Conservation (phyloP, 352 stramenopile species). For the Elongisporangium prolatum region DNA sequence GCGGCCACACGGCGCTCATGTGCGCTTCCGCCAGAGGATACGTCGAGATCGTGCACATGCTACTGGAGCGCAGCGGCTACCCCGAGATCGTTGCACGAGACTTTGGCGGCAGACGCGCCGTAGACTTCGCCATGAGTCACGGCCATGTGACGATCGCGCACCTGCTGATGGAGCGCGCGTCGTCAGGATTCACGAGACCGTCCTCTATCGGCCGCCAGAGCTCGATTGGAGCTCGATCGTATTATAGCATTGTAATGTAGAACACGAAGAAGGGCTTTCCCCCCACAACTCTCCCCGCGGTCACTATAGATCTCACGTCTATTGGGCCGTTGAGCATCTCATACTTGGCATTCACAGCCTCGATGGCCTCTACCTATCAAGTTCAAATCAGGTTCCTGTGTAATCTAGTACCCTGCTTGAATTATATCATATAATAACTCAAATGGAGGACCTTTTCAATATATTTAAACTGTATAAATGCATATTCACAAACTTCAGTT, state of each 20-base stretch:
- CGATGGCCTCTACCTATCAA: background rate
- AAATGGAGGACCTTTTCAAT: too few species aligned
- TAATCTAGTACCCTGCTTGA: too few species aligned
- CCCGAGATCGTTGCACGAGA: slow-evolving; percentile 50
- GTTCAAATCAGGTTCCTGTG: too few species aligned
- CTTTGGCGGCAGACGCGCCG: background rate
- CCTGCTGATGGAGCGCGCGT: background rate
- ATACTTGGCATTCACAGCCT: background rate
- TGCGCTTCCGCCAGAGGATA: slow-evolving; percentile 80
- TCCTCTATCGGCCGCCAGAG: background rate
- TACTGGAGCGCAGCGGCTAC: slow-evolving; percentile 48
- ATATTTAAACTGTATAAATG: background rate
- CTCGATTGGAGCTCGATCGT: background rate
- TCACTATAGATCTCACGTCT: background rate
- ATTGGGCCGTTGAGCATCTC: background rate
- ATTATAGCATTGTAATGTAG: slow-evolving; percentile 1
- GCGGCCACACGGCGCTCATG: slow-evolving; percentile 69
- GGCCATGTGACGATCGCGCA: background rate
- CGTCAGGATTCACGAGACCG: background rate
- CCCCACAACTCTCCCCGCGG: background rate
- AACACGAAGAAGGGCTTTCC: background rate
- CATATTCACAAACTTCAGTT: background rate
- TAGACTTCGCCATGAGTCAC: background rate
- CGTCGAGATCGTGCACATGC: slow-evolving; percentile 54
- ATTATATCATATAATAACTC: too few species aligned